Conservation (phyloP, 2,329 filamentous ascomycete species). For the Arthrobotrys sphaeroides region DNA sequence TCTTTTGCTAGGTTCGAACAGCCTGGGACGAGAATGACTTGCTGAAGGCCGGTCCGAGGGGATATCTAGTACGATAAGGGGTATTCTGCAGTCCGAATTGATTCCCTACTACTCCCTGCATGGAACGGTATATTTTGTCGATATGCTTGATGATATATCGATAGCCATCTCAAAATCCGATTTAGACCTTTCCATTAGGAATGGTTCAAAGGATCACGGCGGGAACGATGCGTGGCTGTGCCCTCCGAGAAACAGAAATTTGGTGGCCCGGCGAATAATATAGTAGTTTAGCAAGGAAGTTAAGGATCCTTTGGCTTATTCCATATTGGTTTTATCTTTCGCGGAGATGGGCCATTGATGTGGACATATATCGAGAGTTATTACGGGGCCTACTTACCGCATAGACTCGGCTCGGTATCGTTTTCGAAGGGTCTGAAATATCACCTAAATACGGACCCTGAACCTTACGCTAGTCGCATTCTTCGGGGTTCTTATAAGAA, state of each 20-base stretch:
- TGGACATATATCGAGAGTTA: too few relatives aligned
- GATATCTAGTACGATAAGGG: slow-evolving; percentile 27
- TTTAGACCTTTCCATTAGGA: slow-evolving; percentile 31
- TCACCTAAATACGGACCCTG: too few relatives aligned
- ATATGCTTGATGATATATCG: slow-evolving; percentile 38
- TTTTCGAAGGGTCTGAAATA: too few relatives aligned
- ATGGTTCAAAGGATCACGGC: slow-evolving; percentile 27
- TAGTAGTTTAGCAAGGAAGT: too few relatives aligned
- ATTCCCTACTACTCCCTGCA: slow-evolving; percentile 8
- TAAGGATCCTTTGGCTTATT: slow-evolving; percentile 23
- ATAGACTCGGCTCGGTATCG: too few relatives aligned
- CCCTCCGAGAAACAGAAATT: slow-evolving; percentile 31
- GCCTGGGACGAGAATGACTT: slow-evolving; percentile 34
- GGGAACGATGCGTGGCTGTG: slow-evolving; percentile 29
- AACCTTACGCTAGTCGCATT: too few relatives aligned
- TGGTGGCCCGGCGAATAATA: slow-evolving; percentile 31
- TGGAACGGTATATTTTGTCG: slow-evolving; percentile 25
- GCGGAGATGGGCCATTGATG: too few relatives aligned
- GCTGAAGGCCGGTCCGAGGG: slow-evolving; percentile 35
- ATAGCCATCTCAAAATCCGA: slow-evolving; percentile 32
- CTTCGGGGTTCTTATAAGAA: too few relatives aligned
- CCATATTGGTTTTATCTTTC: slow-evolving; percentile 29
- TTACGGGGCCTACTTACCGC: too few relatives aligned
- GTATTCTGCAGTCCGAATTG: slow-evolving; percentile 24
- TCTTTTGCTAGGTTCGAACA: slow-evolving; percentile 32